These are phyloP conservation scores for Petunia axillaris DNA, from an alignment of 257 asterid genomes.

Conservation along the genomic window DNA sequence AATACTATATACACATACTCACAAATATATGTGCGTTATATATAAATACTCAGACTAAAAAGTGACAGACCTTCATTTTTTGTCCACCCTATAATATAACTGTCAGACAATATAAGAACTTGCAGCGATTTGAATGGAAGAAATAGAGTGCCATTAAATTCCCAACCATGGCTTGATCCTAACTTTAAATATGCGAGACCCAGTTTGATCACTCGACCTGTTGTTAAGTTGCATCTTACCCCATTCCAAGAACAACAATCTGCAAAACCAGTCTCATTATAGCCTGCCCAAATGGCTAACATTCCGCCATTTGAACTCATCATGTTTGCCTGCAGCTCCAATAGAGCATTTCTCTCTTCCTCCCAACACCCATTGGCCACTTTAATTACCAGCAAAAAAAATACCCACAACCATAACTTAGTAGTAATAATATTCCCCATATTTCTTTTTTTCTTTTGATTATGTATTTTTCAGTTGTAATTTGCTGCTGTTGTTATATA, in stretches of 20 bases:
- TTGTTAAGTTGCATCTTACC: background rate
- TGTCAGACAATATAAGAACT: background rate
- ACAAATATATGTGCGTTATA: too few species aligned
- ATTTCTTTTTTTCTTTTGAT: too few species aligned
- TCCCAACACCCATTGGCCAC: too few species aligned
- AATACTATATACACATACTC: too few species aligned
- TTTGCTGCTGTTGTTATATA: too few species aligned
- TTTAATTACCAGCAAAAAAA: too few species aligned
- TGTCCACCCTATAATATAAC: background rate
- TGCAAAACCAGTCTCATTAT: background rate
- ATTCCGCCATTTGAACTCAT: background rate
- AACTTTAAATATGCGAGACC: background rate
- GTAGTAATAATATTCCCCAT: too few species aligned
- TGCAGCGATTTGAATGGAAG: constrained; percentile 9
- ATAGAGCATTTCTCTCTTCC: background rate
- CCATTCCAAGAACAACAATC: background rate
- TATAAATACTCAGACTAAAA: too few species aligned
- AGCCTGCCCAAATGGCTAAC: rapidly evolving
- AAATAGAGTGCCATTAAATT: background rate
- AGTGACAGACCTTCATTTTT: constrained; percentile 16
- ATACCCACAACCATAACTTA: too few species aligned
- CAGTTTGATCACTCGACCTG: background rate
- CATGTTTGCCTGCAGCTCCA: background rate
- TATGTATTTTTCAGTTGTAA: too few species aligned
- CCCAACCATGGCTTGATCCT: background rate